A percentile compares a stretch with the other conserved stretches of the same genome.
These are phyloP conservation scores for Astrothelium macrocarpum DNA, from an alignment of 495 filamentous ascomycete genomes.

Conservation along the genomic window DNA sequence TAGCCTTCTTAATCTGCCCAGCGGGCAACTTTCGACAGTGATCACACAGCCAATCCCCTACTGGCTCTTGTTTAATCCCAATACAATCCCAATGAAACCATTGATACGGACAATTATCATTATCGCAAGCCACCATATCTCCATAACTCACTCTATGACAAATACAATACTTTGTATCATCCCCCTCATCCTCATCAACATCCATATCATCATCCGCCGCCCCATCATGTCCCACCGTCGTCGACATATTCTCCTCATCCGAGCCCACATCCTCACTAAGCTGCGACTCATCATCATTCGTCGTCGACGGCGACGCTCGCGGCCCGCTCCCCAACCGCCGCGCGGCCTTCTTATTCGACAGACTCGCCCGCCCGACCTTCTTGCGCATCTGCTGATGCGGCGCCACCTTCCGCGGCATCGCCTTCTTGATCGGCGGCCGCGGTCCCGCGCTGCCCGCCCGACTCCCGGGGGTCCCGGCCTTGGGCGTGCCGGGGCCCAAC, in stretches of 20 bases:
- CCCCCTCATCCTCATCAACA: conserved; percentile 75
- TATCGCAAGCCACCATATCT: conserved; percentile 98
- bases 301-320: conserved; percentile 20
- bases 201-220: conserved; percentile 52
- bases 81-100: conserved; percentile 99
- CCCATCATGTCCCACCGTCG: conserved; percentile 22
- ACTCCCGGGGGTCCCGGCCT: conserved; percentile 52
- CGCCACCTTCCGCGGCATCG: conserved; percentile 34
- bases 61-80: conserved; percentile 76
- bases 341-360: conserved; percentile 18
- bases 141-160: conserved; percentile 90
- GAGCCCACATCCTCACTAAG: conserved; percentile 13
- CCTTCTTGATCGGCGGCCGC: conserved; percentile 55
- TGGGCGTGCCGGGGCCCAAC: conserved; percentile 78
- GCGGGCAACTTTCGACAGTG: conserved; percentile 51
- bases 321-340: neutral
- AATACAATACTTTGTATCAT: conserved; percentile 82
- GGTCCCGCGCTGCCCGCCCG: conserved; percentile 62
- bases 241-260: conserved; percentile 14
- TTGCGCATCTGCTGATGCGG: conserved; percentile 57
- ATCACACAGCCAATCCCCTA: conserved; percentile 87
- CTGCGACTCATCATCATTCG: conserved; percentile 25
- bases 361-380: conserved; percentile 27
- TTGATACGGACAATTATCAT: conserved; percentile 81
- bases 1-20: conserved; percentile 27